Evolutionary conservation across 352 stramenopile genomes (phyloP), one percentile per base, ranked within the genome.

Genomic region (Phytopythium ostracodes): DNA sequence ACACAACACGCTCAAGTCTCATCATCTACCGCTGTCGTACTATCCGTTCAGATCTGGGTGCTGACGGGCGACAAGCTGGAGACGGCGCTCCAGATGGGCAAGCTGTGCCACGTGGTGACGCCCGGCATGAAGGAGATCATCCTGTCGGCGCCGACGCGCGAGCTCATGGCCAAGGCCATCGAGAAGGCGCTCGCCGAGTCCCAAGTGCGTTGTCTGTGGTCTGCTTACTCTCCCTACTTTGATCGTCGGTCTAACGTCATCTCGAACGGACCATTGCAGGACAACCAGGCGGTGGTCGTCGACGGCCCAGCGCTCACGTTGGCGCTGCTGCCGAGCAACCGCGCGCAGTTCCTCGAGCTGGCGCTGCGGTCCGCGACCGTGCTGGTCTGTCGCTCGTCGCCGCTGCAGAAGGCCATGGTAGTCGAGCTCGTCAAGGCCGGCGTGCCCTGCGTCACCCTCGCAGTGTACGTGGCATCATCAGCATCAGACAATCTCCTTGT

Each of bases 31-130:
- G 24, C 33, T 22, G 33, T 47, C 33, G 8, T 20, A 44, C 7
- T 49, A n/a, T 4, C 3, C 31, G 2, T 29, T 7, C 64, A 93
- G 79, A 91, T 98, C 18, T 98, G 92, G 90, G 92, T 98, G 4
- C 75, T 98, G 22, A 98, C 94, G 2, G 93, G 93, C 0, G 98
- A 99, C 72, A 99, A 99, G 65, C 80, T 97, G n/a, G 98, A 99
- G 70, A 99, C 97, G 6, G 98, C 98, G 7, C 91, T 99, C 36
- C 97, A 99, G 75, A 99, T 99, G 74, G 97, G 94, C 31, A 98
- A 95, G 51, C 73, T 95, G 3, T 97, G 87, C 60, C 77, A 83
- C 22, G 79, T 98, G 12, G 73, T 98, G 27, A 91, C 79, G 0
- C 70, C 73, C n/a, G 75, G 78, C 33, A 96, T 95, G 81, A 88